Base-by-base conservation (phyloP, 352 stramenopile species). In the Phytophthora gonapodyides region DNA sequence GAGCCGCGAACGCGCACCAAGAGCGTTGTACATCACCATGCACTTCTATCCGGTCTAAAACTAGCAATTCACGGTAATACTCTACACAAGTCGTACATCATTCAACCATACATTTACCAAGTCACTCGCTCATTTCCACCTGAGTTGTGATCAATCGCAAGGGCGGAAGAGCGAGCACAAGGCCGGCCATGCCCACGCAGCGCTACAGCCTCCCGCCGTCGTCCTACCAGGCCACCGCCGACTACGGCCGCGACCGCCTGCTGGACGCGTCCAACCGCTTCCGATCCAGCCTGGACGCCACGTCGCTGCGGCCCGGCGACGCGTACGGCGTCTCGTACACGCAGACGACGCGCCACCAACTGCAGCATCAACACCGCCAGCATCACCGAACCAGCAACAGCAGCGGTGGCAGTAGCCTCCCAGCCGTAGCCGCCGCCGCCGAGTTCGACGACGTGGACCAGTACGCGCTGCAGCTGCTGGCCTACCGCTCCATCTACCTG, bases 401-500 rank as follows among this genome's bases (percentile, higher is more conserved):
- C 52, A 77, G 60, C 7, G 45, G 45, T 21, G 66, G 57, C 31
- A 62, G 63, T 41, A 77, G 64, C 42, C 35, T 59, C 7, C 57
- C 64, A 7, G 51, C 61, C 19, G 50, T 63, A 15, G 30, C 47
- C 0, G 46, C 50, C 7, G 64, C 60, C n/a, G 54, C 55, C 15
- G 60, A 75, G 11, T 19, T 66, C 7, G 67, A 80, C 35, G 71
- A 84, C 31, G 71, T 67, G 21, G 59, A 82, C 45, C 69, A 82
- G 56, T 91, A 77, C 19, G 71, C 75, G 51, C 57, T 88, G 45
- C 83, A 92, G 56, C 61, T 92, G 16, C 58, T 89, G 44, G 79
- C 75, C 21, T 92, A 92, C 58, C 67, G 80, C 1, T 17, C 73
- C 40, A 89, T 89, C 63, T 92, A 90, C 65, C 57, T 90, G 27